These are phyloP conservation scores for Mrakia hoshinonis DNA, from an alignment of 768 basidiomycete genomes.

Conservation along the genomic window DNA sequence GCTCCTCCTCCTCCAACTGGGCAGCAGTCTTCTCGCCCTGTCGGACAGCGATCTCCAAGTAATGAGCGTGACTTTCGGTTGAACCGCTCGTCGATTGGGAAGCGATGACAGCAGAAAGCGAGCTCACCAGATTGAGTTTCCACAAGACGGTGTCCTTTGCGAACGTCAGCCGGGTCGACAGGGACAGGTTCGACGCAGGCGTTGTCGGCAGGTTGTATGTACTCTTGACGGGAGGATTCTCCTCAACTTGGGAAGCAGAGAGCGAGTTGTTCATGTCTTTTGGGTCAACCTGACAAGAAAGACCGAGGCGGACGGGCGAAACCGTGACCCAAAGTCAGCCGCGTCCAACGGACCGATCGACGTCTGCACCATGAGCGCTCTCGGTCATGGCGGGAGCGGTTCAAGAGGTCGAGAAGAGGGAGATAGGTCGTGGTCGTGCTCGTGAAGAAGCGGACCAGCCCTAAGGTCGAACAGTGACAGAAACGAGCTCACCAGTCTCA, in stretches of 20 bases:
- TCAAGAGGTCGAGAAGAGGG: no score
- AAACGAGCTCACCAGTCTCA: no score
- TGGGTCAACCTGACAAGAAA: background rate
- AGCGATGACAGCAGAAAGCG: background rate
- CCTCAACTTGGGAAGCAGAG: background rate
- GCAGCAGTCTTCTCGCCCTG: background rate
- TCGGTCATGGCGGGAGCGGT: no score
- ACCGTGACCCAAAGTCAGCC: no score
- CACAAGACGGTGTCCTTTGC: background rate
- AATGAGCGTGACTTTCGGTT: background rate
- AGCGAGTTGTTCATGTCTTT: background rate
- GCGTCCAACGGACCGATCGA: no score
- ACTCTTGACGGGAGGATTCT: background rate
- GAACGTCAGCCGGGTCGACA: background rate
- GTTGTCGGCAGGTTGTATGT: background rate
- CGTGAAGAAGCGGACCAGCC: no score
- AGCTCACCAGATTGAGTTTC: background rate
- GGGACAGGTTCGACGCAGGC: background rate
- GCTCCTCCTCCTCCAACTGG: background rate
- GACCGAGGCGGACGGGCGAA: no score
- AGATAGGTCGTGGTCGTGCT: no score
- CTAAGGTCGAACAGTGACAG: no score
- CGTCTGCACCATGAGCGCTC: no score
- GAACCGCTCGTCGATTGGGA: background rate
- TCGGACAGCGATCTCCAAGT: background rate